These are phyloP conservation scores for Penicillium corylophilum DNA, from an alignment of 2,329 filamentous ascomycete genomes.

Conservation along the genomic window DNA sequence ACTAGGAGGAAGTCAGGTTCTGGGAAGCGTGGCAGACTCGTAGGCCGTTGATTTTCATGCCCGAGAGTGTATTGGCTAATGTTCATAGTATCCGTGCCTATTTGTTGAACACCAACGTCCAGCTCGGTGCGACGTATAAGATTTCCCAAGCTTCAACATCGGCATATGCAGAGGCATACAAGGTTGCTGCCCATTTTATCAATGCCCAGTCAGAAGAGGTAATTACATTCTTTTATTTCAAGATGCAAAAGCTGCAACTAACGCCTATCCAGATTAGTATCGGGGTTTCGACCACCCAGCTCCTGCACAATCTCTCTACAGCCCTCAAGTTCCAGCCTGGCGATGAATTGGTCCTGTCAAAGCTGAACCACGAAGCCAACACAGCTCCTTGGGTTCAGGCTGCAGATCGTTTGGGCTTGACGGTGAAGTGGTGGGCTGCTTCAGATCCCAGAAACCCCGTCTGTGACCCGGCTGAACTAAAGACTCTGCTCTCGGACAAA, in stretches of 20 bases:
- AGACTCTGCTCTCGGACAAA: slow-evolving; percentile 58
- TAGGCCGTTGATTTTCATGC: slow-evolving; percentile 38
- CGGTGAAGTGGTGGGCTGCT: slow-evolving; percentile 69
- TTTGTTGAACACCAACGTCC: slow-evolving; percentile 67
- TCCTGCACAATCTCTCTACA: slow-evolving; percentile 68
- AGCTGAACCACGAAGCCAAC: slow-evolving; percentile 76
- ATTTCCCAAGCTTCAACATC: slow-evolving; percentile 60
- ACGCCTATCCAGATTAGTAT: slow-evolving; percentile 39
- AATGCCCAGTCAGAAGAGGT: slow-evolving; percentile 67
- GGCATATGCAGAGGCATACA: slow-evolving; percentile 60
- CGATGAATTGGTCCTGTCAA: slow-evolving; percentile 69
- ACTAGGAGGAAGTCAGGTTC: slow-evolving; percentile 66
- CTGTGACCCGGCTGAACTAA: slow-evolving; percentile 58
- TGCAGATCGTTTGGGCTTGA: slow-evolving; percentile 59
- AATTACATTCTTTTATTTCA: neutral
- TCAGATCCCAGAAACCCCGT: slow-evolving; percentile 54
- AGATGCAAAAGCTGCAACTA: neutral
- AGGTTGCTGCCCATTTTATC: slow-evolving; percentile 67
- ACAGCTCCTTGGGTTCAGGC: slow-evolving; percentile 71
- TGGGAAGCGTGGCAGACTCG: slow-evolving; percentile 66
- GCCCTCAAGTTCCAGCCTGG: slow-evolving; percentile 55
- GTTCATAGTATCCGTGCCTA: slow-evolving; percentile 61
- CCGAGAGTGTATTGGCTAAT: neutral
- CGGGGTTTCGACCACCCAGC: slow-evolving; percentile 72
- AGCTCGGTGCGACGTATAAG: slow-evolving; percentile 70